phyloP scores from a whole-genome alignment of 306 rosid species.

The Cucumis cinereus region DNA sequence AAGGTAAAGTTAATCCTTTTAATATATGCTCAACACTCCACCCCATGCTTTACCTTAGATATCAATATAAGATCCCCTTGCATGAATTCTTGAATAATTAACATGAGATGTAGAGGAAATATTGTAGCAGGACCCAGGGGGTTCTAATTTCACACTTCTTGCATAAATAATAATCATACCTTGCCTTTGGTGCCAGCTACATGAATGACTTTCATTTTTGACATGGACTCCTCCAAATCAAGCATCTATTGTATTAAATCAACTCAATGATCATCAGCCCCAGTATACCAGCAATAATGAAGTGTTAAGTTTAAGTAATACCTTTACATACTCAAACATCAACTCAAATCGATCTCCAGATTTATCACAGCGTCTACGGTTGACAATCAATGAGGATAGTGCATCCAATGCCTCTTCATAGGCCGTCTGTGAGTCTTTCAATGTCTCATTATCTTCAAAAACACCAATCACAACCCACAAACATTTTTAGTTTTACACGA shows the following conservation, averaged over 20 bases:
- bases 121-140: not conserved
- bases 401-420: conserved; percentile 77
- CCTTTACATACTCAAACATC: conserved; percentile 59
- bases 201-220: conserved; percentile 75
- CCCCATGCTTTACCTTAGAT: not conserved
- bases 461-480: not conserved
- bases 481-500: not conserved
- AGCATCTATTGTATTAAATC: conserved; percentile 36
- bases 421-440: conserved; percentile 24
- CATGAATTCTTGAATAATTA: not conserved
- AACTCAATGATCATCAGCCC: not conserved
- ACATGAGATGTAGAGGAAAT: not conserved
- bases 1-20: not conserved
- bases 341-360: conserved; percentile 66
- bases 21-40: not conserved
- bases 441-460: conserved; percentile 25
- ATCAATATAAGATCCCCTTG: not conserved
- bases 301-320: conserved; percentile 9
- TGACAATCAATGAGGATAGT: conserved; percentile 67
- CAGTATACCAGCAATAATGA: not conserved
- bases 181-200: conserved; percentile 98
- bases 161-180: conserved; percentile 29
- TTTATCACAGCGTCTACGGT: conserved; percentile 69
- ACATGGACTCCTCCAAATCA: conserved; percentile 75
- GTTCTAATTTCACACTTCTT: not conserved